Evolutionary conservation across 345 rosid species (phyloP).

Genomic region (Rhodamnia rubescens): DNA sequence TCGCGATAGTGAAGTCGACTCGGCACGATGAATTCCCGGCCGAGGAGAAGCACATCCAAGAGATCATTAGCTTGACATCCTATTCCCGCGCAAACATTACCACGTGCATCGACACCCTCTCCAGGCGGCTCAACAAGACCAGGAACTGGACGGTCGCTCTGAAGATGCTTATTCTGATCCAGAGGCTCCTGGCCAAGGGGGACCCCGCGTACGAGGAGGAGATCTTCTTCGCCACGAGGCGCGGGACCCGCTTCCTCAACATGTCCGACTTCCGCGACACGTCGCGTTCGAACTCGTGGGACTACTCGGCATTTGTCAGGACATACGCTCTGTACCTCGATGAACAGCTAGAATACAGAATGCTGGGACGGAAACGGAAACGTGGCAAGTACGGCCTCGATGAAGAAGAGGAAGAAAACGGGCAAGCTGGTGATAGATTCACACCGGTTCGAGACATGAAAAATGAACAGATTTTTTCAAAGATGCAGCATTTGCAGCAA

Average conservation of each 20-base stretch:
- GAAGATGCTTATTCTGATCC: conserved; percentile 62
- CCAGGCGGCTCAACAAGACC: conserved; percentile 73
- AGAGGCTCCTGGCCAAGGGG: conserved; percentile 50
- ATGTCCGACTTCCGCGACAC: conserved; percentile 70
- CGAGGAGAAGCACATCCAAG: conserved; percentile 61
- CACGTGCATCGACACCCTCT: conserved; percentile 42
- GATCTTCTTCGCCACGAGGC: conserved; percentile 80
- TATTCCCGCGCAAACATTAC: conserved; percentile 49
- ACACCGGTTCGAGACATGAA: conserved; percentile 57
- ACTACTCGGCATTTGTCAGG: conserved; percentile 75
- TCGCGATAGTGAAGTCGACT: conserved; percentile 85
- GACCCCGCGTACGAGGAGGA: conserved; percentile 77
- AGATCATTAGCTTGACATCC: conserved; percentile 63
- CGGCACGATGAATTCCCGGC: conserved; percentile 84
- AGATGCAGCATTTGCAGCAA: conserved; percentile 64
- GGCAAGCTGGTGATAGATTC: conserved; percentile 11
- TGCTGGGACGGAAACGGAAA: conserved; percentile 54
- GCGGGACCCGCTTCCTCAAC: conserved; percentile 73
- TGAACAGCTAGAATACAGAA: conserved; percentile 59
- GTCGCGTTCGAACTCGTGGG: conserved; percentile 57
- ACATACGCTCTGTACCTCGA: conserved; percentile 70
- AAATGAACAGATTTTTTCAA: conserved; percentile 41
- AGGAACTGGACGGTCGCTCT: conserved; percentile 81
- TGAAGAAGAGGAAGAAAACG: conserved; percentile 30
- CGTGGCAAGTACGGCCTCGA: conserved; percentile 29